A percentile compares a stretch with the other conserved stretches of the same genome.
Conservation (phyloP, 352 stramenopile genomes). For the Globisporangium cederbergense region DNA sequence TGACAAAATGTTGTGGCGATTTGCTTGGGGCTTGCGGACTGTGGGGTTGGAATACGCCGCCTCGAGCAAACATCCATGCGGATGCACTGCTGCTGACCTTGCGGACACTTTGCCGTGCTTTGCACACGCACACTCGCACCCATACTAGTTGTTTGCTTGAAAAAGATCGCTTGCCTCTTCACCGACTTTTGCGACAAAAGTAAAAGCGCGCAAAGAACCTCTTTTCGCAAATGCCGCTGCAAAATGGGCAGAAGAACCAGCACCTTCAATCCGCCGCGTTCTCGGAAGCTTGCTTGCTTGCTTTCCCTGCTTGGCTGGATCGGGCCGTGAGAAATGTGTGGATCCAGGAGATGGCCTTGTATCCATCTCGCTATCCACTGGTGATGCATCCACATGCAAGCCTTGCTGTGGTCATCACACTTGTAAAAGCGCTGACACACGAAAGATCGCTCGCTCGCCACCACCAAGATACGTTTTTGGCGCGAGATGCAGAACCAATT, state of each 20-base stretch:
- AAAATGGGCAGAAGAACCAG: slow-evolving; percentile 2
- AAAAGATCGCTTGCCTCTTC: too few relatives aligned
- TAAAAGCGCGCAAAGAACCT: too few relatives aligned
- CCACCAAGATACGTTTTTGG: neutral
- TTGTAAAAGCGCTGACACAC: neutral
- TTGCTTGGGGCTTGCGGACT: neutral
- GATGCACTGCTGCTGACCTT: neutral
- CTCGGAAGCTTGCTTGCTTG: neutral
- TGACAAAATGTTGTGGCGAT: too few relatives aligned
- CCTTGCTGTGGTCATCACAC: too few relatives aligned
- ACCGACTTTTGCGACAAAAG: too few relatives aligned
- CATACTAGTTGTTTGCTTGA: too few relatives aligned
- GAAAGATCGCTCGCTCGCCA: neutral
- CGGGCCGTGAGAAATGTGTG: slow-evolving; percentile 1
- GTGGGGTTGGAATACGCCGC: neutral
- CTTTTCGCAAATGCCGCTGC: neutral
- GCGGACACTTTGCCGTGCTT: neutral
- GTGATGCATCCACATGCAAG: neutral
- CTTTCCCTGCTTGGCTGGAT: too few relatives aligned
- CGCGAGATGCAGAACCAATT: neutral
- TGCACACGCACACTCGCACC: neutral
- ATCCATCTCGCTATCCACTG: slow-evolving; percentile 1
- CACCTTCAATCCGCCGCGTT: neutral
- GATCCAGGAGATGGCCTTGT: neutral
- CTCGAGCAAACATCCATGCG: neutral